Percentiles rank a stretch among this genome's conserved stretches.
Conservation (phyloP, 495 filamentous ascomycete species). For the Annulohypoxylon maeteangense region DNA sequence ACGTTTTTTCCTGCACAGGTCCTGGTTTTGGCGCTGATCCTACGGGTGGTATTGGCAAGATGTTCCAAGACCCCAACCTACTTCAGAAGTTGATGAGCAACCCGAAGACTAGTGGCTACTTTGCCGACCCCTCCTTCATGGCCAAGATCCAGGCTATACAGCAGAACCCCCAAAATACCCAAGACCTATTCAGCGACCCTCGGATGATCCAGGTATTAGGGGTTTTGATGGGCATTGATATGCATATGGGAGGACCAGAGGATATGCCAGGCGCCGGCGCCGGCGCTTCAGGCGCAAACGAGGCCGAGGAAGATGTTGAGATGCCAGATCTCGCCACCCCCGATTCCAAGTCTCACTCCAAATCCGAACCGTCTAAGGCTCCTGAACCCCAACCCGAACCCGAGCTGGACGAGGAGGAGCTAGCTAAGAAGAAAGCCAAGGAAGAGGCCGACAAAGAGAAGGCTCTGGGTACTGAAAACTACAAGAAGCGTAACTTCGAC, state of each 20-base stretch:
- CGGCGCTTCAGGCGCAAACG: conserved; percentile 51
- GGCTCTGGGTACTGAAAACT: conserved; percentile 90
- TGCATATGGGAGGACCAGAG: conserved; percentile 77
- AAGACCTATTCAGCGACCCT: conserved; percentile 85
- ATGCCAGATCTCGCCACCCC: conserved; percentile 74
- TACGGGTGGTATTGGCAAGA: conserved; percentile 78
- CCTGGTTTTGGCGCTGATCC: conserved; percentile 65
- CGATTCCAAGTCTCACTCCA: conserved; percentile 58
- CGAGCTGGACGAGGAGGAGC: conserved; percentile 81
- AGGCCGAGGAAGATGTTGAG: conserved; percentile 76
- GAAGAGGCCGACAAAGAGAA: conserved; percentile 95
- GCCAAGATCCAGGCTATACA: conserved; percentile 81
- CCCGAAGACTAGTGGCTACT: conserved; percentile 86
- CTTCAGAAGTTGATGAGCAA: conserved; percentile 90
- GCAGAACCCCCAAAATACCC: conserved; percentile 81
- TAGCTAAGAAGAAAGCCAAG: conserved; percentile 87
- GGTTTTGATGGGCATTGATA: conserved; percentile 92
- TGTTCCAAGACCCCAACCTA: conserved; percentile 93
- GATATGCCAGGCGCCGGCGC: conserved; percentile 58
- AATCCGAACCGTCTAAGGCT: conserved; percentile 62
- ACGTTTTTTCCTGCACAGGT: conserved; percentile 34
- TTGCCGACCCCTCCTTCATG: conserved; percentile 92
- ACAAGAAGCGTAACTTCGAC: conserved; percentile 98
- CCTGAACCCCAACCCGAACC: conserved; percentile 70
- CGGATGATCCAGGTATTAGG: conserved; percentile 94